phyloP scores from a whole-genome alignment of 306 rosid species.

The Trifolium repens region DNA sequence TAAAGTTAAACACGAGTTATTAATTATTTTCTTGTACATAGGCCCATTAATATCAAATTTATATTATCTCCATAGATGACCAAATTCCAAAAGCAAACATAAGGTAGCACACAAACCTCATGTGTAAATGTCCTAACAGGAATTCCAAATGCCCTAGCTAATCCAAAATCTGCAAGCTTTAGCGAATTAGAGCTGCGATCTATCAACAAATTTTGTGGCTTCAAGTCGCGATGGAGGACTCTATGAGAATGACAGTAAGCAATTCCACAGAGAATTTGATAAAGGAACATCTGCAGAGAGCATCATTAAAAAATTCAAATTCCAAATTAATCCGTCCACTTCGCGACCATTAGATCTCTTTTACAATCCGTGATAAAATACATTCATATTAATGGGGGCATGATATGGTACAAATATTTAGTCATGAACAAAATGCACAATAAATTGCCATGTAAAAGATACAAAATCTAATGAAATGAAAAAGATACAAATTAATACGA shows the following conservation, averaged over 20 bases:
- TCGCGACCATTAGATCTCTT: slow-evolving; percentile 24
- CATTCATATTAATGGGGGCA: slow-evolving; percentile 18
- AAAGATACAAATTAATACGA: slow-evolving; percentile 7
- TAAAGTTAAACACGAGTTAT: slow-evolving; percentile 6
- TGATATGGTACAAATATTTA: slow-evolving; percentile 22
- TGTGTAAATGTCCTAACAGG: slow-evolving; percentile 98
- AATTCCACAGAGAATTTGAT: slow-evolving; percentile 99
- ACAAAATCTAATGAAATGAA: slow-evolving; percentile 28
- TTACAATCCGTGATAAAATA: slow-evolving; percentile 15
- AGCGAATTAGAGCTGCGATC: slow-evolving; percentile 84
- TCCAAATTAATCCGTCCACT: slow-evolving; percentile 32
- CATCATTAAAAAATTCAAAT: slow-evolving; percentile 36
- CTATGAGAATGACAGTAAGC: slow-evolving; percentile 98
- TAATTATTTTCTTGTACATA: slow-evolving; percentile 31
- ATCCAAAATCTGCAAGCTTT: slow-evolving; percentile 98
- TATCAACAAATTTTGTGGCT: slow-evolving; percentile 93
- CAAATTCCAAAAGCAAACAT: slow-evolving; percentile 27
- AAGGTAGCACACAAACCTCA: slow-evolving; percentile 64
- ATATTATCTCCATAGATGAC: slow-evolving; percentile 20
- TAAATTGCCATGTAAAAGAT: too few species aligned
- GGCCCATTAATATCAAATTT: slow-evolving; percentile 27
- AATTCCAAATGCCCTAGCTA: slow-evolving; percentile 99
- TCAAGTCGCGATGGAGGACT: slow-evolving; percentile 96
- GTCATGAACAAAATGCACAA: slow-evolving; percentile 28
- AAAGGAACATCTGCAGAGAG: slow-evolving; percentile 86